A percentile compares a stretch with the other conserved stretches of the same genome.
Conservation (phyloP, 208 protist genomes). For the Crithidia sp. region DNA sequence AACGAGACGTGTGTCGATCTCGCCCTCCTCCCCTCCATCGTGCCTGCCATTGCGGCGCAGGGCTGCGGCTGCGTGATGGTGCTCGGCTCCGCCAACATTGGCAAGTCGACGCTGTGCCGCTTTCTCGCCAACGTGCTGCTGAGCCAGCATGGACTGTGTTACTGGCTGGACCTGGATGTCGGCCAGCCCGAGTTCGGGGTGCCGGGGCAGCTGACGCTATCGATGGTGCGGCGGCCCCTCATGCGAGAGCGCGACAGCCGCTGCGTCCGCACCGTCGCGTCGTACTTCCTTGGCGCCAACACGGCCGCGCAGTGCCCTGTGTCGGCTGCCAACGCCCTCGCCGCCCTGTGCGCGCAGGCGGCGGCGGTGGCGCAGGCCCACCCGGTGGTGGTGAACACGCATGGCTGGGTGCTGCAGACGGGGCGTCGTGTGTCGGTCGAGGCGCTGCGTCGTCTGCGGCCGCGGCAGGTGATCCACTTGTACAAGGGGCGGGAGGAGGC, state of each 20-base stretch:
- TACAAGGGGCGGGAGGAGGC: constrained; percentile 41
- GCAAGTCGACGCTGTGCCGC: constrained; percentile 87
- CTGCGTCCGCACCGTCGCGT: constrained; percentile 42
- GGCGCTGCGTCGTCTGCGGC: constrained; percentile 70
- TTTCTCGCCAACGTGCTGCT: constrained; percentile 80
- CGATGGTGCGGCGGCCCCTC: constrained; percentile 60
- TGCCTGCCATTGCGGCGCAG: constrained; percentile 46
- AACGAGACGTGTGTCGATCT: constrained; percentile 41
- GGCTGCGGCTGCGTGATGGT: constrained; percentile 64
- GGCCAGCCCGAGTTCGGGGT: constrained; percentile 90
- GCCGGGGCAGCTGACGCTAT: constrained; percentile 72
- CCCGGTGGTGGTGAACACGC: constrained; percentile 90
- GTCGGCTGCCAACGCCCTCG: constrained; percentile 53
- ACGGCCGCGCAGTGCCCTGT: constrained; percentile 51
- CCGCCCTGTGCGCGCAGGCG: constrained; percentile 45
- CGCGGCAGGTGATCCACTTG: constrained; percentile 79
- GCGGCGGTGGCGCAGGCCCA: constrained; percentile 33
- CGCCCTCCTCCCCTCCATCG: constrained; percentile 56
- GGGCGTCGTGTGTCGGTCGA: constrained; percentile 80
- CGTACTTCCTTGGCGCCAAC: constrained; percentile 62
- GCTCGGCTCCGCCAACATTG: constrained; percentile 74
- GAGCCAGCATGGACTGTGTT: constrained; percentile 74
- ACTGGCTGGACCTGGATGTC: constrained; percentile 88
- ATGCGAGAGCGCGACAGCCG: constrained; percentile 46
- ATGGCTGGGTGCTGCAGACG: constrained; percentile 89